Base-by-base conservation (phyloP, 306 rosid genomes). In the Acacia crassicarpa region DNA sequence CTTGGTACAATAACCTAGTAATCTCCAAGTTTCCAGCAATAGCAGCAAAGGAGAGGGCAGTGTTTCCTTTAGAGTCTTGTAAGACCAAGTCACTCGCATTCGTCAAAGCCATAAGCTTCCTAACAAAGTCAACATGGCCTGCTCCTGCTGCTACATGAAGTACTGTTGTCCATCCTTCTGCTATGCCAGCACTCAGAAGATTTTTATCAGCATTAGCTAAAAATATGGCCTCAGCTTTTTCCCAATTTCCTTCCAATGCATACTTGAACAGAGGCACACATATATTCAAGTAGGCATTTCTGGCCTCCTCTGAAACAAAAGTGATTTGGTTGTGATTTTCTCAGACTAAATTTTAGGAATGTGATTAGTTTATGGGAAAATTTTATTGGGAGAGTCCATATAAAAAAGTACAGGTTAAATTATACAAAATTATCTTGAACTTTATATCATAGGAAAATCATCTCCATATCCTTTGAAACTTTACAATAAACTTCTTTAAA, bases 261-360 rank as follows among this genome's bases (percentile, higher is more conserved):
- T 3, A 3, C 67, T 82, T 86, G 71, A 82, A 62, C 44, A 86
- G 84, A 4, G 89, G 86, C 48, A 86, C 89, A 65, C 83, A 94
- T 1, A 23, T n/a, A 0, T 46, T 0, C 6, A 85, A 44, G 77
- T 45, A 85, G 0, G 12, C 1, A 7, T 14, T 19, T 59, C 14
- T 46, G 0, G 68, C 80, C 8, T 73, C 81, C 25, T 77, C 88
- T 78, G 48, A 46, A 78, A 81, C 58, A 41, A 32, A 72, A 27
- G 0, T 13, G 8, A 75, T 46, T 46, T 46, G 51, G 10, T 46
- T 46, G 17, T 46, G 51, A 46, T 9, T 1, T 12, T 46, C 51
- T 46, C 5, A 46, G 12, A 46, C 16, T 12, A 46, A 10, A 12
- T 46, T 46, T 46, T 46, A 3, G 51, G 51, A 13, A 12, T 46